Conservation (phyloP, 345 rosid genomes). For the Arabidopsis arenosa region DNA sequence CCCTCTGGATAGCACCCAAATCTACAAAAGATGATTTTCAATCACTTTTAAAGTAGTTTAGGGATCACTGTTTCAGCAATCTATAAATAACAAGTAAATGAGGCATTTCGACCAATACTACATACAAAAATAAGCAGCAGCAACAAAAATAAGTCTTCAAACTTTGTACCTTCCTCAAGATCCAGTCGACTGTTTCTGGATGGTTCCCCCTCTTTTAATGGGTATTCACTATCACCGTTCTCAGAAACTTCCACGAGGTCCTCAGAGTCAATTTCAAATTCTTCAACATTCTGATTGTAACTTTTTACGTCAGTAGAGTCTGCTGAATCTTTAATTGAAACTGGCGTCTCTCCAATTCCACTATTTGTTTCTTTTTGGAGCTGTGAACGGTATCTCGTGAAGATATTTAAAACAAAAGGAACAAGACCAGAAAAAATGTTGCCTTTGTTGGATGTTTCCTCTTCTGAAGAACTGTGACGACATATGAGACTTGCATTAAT, state of each 20-base stretch:
- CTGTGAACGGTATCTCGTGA: conserved; percentile 49
- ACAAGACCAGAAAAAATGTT: conserved; percentile 71
- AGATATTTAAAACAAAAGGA: conserved; percentile 66
- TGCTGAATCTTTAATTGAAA: conserved; percentile 38
- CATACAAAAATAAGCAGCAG: conserved; percentile 27
- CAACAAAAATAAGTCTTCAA: conserved; percentile 14
- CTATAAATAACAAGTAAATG: conserved; percentile 2
- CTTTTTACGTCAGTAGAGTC: conserved; percentile 36
- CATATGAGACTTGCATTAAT: conserved; percentile 43
- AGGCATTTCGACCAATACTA: conserved; percentile 1
- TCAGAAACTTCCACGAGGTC: conserved; percentile 45
- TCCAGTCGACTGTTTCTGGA: conserved; percentile 40
- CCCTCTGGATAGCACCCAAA: conserved; percentile 66
- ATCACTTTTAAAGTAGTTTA: background rate
- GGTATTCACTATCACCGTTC: conserved; percentile 47
- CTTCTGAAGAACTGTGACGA: conserved; percentile 52
- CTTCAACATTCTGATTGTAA: conserved; percentile 46
- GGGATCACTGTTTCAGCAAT: conserved; percentile 11
- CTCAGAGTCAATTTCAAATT: conserved; percentile 41
- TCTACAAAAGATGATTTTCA: conserved; percentile 47
- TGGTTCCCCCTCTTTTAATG: conserved; percentile 44
- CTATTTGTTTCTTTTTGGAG: conserved; percentile 43
- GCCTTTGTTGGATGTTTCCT: conserved; percentile 47
- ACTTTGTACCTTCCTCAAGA: conserved; percentile 61
- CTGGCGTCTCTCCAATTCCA: conserved; percentile 34